Evolutionary conservation across 805 yeast species (phyloP).

Genomic region (Kodamaea kaohsiungensis): DNA sequence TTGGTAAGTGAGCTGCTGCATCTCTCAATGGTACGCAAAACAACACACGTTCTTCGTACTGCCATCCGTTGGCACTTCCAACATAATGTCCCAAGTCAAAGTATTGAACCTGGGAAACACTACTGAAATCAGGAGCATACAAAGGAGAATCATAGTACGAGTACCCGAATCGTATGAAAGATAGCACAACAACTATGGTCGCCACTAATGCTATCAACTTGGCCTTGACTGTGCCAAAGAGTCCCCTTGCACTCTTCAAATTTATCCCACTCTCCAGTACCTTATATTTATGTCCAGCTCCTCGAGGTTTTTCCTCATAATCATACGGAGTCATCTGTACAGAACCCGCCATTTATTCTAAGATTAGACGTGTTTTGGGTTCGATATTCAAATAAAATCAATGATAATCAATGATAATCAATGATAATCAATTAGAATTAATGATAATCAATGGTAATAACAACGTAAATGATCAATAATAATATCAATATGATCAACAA

Average conservation of each 20-base stretch:
- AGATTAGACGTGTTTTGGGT: neutral
- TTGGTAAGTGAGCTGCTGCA: constrained; percentile 85
- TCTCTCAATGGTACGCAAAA: constrained; percentile 91
- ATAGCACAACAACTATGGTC: constrained; percentile 5
- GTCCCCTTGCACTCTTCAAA: neutral
- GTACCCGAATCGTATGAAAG: constrained; percentile 5
- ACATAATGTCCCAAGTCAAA: constrained; percentile 70
- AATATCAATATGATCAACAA: neutral
- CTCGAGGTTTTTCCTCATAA: constrained; percentile 15
- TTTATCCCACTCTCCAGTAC: neutral
- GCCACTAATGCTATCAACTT: constrained; percentile 6
- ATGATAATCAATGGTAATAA: neutral
- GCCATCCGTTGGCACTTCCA: constrained; percentile 79
- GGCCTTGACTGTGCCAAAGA: constrained; percentile 3
- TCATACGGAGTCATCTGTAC: constrained; percentile 27
- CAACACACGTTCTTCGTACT: constrained; percentile 70
- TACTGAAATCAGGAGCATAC: constrained; percentile 36
- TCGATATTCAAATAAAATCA: neutral
- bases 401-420: neutral
- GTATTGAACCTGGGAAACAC: constrained; percentile 51
- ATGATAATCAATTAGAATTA: neutral
- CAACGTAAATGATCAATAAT: neutral
- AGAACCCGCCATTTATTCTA: constrained; percentile 11
- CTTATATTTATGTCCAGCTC: neutral
- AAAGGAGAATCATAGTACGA: constrained; percentile 7